These are phyloP conservation scores for Kwoniella europaea DNA, from an alignment of 768 basidiomycete species.

Conservation along the genomic window DNA sequence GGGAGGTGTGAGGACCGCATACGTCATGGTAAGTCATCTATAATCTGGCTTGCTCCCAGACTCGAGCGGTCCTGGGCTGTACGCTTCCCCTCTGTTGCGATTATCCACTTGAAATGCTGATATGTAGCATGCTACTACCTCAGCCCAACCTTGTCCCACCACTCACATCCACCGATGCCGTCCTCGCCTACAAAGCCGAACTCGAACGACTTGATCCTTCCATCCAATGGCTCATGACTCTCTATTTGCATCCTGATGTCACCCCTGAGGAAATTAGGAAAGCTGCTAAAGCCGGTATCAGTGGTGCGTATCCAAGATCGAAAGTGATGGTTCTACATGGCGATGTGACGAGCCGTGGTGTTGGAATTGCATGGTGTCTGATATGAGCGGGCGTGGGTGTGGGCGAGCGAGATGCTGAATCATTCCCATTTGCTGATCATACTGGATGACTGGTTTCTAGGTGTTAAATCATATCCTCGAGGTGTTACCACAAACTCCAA, in stretches of 20 bases:
- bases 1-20: constrained; percentile 89
- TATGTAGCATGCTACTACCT: neutral
- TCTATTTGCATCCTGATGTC: constrained; percentile 89
- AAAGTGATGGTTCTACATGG: no score
- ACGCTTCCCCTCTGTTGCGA: no score
- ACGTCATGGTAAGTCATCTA: constrained; percentile 78
- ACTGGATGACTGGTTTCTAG: constrained; percentile 44
- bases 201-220: constrained; percentile 75
- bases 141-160: constrained; percentile 94
- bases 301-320: constrained; percentile 58
- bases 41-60: no score
- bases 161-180: constrained; percentile 78
- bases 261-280: constrained; percentile 89
- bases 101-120: no score
- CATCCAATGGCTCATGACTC: constrained; percentile 90
- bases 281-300: constrained; percentile 81
- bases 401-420: constrained; percentile 1
- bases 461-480: constrained; percentile 95
- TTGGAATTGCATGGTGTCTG: no score
- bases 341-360: no score
- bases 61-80: no score
- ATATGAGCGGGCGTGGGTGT: no score
- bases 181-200: constrained; percentile 75
- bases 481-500: constrained; percentile 98
- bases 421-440: constrained; percentile 2